Evolutionary conservation across 2,329 filamentous ascomycete genomes (phyloP).

Genomic region (Colletotrichum cuscutae): DNA sequence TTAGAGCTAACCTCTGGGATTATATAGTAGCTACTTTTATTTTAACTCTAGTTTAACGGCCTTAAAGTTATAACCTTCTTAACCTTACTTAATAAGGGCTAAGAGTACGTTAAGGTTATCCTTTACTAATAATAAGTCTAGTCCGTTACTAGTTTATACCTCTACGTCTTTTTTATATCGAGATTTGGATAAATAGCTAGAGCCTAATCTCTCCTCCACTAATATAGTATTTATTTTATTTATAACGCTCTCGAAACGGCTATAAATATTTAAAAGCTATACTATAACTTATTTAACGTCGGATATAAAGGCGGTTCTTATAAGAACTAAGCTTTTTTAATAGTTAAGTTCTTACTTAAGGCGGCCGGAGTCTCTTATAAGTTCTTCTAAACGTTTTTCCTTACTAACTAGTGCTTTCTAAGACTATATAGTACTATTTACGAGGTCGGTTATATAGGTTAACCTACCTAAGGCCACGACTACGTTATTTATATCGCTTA

Average conservation of each 20-base stretch:
- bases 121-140: neutral
- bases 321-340: neutral
- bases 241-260: neutral
- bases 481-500: too few relatives aligned
- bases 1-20: neutral
- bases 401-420: slow-evolving; percentile 7
- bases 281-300: neutral
- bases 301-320: neutral
- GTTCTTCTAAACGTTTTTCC: slow-evolving; percentile 58
- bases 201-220: neutral
- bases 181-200: neutral
- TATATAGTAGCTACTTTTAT: neutral
- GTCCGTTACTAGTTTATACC: neutral
- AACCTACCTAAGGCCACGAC: rapidly evolving
- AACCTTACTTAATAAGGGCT: neutral
- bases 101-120: neutral
- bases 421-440: too few relatives aligned
- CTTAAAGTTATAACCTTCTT: neutral
- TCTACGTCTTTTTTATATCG: neutral
- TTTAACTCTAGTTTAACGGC: neutral
- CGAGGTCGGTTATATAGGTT: too few relatives aligned
- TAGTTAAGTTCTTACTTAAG: slow-evolving; percentile 6
- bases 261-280: neutral
- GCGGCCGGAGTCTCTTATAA: slow-evolving; percentile 1
- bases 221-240: neutral